Evolutionary conservation across 805 yeast species (phyloP).

Genomic region (Spathaspora hagerdaliae): DNA sequence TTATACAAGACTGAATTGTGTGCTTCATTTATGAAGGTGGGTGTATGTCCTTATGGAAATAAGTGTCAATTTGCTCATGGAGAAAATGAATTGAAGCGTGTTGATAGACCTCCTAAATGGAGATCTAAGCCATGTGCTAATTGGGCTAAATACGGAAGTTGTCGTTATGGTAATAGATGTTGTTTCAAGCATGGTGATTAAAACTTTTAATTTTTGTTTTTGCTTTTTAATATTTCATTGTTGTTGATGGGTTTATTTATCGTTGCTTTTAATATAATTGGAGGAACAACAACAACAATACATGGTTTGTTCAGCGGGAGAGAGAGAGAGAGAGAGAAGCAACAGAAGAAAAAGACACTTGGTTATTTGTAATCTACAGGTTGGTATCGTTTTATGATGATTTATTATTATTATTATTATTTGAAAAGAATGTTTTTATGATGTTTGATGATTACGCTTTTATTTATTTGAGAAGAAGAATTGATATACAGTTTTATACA

Average conservation of each 20-base stretch:
- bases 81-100: slow-evolving; percentile 62
- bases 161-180: slow-evolving; percentile 88
- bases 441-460: slow-evolving; percentile 3
- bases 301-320: too few species aligned
- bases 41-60: slow-evolving; percentile 77
- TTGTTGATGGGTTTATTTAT: not conserved
- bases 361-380: not conserved
- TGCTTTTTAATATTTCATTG: not conserved
- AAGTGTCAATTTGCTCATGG: slow-evolving; percentile 98
- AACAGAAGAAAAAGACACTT: too few species aligned
- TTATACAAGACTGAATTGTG: slow-evolving; percentile 90
- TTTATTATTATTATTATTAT: too few species aligned
- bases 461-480: not conserved
- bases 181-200: slow-evolving; percentile 74
- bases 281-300: too few species aligned
- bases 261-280: too few species aligned
- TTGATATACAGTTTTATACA: too few species aligned
- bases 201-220: not conserved
- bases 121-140: slow-evolving; percentile 88
- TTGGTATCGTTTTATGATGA: not conserved
- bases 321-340: too few species aligned
- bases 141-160: slow-evolving; percentile 76
- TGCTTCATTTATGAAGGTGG: slow-evolving; percentile 65
- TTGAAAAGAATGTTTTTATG: not conserved
- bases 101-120: slow-evolving; percentile 78